These are phyloP conservation scores for Trypanosoma lewisi DNA, from an alignment of 208 protist genomes.

Conservation along the genomic window DNA sequence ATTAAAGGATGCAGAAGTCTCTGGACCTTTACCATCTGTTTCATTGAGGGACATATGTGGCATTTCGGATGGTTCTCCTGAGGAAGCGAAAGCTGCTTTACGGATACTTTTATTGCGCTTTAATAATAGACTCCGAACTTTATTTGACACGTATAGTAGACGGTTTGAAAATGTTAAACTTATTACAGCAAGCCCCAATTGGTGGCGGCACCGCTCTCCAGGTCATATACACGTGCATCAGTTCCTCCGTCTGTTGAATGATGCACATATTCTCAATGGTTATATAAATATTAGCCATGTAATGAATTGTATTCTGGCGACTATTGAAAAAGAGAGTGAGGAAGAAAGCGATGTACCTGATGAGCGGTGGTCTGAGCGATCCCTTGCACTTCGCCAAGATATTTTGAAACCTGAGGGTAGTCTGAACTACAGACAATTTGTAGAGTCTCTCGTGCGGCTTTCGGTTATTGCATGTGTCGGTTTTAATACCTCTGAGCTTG, in stretches of 20 bases:
- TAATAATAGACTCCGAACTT: slow-evolving; percentile 61
- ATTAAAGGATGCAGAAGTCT: slow-evolving; percentile 18
- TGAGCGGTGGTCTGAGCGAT: slow-evolving; percentile 13
- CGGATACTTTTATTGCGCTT: slow-evolving; percentile 62
- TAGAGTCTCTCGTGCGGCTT: slow-evolving; percentile 74
- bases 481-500: slow-evolving; percentile 23
- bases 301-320: slow-evolving; percentile 43
- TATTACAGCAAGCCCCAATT: slow-evolving; percentile 55
- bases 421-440: slow-evolving; percentile 82
- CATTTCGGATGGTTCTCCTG: slow-evolving; percentile 30
- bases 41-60: slow-evolving; percentile 34
- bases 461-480: slow-evolving; percentile 49
- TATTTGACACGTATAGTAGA: slow-evolving; percentile 54
- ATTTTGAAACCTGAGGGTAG: slow-evolving; percentile 39
- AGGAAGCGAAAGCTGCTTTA: slow-evolving; percentile 27
- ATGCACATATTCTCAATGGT: slow-evolving; percentile 50
- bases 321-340: slow-evolving; percentile 33
- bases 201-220: slow-evolving; percentile 75
- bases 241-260: slow-evolving; percentile 65
- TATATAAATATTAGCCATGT: slow-evolving; percentile 45
- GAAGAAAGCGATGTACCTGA: not conserved
- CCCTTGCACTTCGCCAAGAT: slow-evolving; percentile 1
- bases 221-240: slow-evolving; percentile 61
- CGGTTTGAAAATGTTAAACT: slow-evolving; percentile 41
- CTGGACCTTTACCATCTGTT: slow-evolving; percentile 38